These are phyloP conservation scores for Fusarium marasasianum DNA, from an alignment of 2,329 filamentous ascomycete species.

Conservation along the genomic window DNA sequence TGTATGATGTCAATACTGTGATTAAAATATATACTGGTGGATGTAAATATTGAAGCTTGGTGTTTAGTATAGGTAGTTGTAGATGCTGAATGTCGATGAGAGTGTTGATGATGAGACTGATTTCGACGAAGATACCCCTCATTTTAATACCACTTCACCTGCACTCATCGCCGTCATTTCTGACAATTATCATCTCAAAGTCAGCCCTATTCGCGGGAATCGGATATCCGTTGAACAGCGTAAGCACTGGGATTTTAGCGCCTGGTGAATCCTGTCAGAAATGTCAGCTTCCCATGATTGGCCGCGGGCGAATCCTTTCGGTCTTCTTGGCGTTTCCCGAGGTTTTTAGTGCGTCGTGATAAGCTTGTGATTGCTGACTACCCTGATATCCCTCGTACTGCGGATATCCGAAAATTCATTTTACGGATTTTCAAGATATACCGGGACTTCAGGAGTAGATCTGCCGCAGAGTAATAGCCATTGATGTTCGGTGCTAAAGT, in stretches of 20 bases:
- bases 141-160: background rate
- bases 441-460: background rate
- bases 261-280: background rate
- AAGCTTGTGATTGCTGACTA: background rate
- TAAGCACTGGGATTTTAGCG: background rate
- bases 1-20: background rate
- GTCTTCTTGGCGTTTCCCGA: background rate
- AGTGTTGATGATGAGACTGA: background rate
- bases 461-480: accelerated
- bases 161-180: background rate
- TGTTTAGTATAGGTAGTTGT: too few species aligned
- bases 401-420: background rate
- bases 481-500: accelerated
- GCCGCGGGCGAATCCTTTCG: background rate
- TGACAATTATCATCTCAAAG: background rate
- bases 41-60: too few species aligned
- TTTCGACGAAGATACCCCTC: background rate
- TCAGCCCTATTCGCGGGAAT: background rate
- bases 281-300: background rate
- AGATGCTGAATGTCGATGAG: background rate
- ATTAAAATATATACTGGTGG: accelerated
- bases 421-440: too few species aligned
- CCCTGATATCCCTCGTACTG: accelerated
- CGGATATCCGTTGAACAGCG: constrained; percentile 6
- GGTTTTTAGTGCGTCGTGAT: background rate